Conservation (phyloP, 768 basidiomycete species). For the Suillus weaverae region DNA sequence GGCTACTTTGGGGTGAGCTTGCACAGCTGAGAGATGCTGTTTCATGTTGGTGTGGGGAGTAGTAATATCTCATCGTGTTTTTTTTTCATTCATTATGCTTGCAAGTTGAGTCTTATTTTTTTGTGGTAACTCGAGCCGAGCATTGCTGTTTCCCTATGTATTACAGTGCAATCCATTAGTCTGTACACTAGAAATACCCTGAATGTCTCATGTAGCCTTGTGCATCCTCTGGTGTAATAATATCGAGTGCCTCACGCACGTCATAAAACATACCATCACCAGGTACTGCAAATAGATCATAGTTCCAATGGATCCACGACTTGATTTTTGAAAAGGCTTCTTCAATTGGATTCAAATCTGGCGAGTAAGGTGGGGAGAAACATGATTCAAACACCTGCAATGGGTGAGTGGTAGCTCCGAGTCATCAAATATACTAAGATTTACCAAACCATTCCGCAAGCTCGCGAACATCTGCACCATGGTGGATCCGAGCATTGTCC, state of each 20-base stretch:
- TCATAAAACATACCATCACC: conserved; percentile 5
- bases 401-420: too few relatives aligned
- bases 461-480: conserved; percentile 12
- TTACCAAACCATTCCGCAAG: conserved; percentile 15
- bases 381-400: conserved; percentile 15
- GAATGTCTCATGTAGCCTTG: conserved; percentile 15
- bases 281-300: conserved; percentile 11
- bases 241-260: conserved; percentile 9
- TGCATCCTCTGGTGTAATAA: conserved; percentile 10
- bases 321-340: conserved; percentile 42
- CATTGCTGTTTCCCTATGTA: too few relatives aligned
- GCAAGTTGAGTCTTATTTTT: neutral
- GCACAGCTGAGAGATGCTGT: too few relatives aligned
- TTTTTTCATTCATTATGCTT: neutral
- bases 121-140: too few relatives aligned
- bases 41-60: too few relatives aligned
- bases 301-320: conserved; percentile 9
- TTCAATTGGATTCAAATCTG: conserved; percentile 42
- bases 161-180: too few relatives aligned
- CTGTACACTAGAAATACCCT: conserved; percentile 9
- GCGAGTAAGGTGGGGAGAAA: conserved; percentile 41
- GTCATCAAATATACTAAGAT: too few relatives aligned
- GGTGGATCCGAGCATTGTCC: conserved; percentile 22
- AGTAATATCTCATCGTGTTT: too few relatives aligned
- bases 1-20: too few relatives aligned